Conservation (phyloP, 2,329 filamentous ascomycete genomes). For the Cadophora luteo-olivacea region DNA sequence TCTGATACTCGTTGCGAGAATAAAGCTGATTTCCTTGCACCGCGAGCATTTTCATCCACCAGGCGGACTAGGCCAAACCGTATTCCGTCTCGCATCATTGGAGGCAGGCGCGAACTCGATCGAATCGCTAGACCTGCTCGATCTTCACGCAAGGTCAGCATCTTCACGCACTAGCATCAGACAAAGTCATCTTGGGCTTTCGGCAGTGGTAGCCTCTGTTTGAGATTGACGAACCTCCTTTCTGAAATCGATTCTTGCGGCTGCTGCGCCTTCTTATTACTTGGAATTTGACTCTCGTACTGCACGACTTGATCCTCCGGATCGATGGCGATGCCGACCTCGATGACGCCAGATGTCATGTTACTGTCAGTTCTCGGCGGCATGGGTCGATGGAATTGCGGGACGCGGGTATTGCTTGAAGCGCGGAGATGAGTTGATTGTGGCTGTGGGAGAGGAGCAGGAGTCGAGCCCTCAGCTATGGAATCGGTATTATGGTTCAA, state of each 20-base stretch:
- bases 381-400: constrained; percentile 23
- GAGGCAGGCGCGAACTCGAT: constrained; percentile 12
- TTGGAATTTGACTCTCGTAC: constrained; percentile 13
- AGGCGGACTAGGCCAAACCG: neutral
- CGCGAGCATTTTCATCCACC: neutral
- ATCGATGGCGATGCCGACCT: constrained; percentile 11
- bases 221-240: constrained; percentile 28
- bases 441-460: neutral
- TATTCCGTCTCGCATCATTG: constrained; percentile 4
- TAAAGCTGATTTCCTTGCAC: too few relatives aligned
- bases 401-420: constrained; percentile 13
- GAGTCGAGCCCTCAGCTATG: neutral
- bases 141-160: constrained; percentile 17
- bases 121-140: constrained; percentile 16
- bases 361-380: constrained; percentile 3
- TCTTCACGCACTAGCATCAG: constrained; percentile 23
- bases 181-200: constrained; percentile 18
- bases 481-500: constrained; percentile 1
- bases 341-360: neutral
- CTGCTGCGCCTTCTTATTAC: neutral
- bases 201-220: constrained; percentile 15
- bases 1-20: too few relatives aligned
- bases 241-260: constrained; percentile 12
- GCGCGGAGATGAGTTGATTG: neutral
- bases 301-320: constrained; percentile 24